Base-by-base conservation (phyloP, 2,329 filamentous ascomycete genomes). In the Ascochyta clinopodiicola region DNA sequence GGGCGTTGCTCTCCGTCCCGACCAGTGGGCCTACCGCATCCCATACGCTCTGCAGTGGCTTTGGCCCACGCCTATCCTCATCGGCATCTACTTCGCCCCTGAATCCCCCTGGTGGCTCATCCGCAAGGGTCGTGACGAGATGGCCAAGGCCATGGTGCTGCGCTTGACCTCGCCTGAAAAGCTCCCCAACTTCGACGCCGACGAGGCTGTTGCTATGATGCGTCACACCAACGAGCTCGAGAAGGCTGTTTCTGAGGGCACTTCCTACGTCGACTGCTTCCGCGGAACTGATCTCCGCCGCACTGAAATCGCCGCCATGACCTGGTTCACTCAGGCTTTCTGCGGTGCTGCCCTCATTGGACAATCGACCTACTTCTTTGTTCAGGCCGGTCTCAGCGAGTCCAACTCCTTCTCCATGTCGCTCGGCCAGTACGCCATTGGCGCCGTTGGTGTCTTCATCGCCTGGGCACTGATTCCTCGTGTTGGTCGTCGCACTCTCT, bases 181-280 rank as follows among this genome's bases (percentile, higher is more conserved):
- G 56, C 62, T 70, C 29, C 60, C 64, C 5, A 83, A 88, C 32
- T 73, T 72, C 66, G 70, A 74, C 43, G 64, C 67, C 46, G 67
- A 75, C 51, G 66, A 75, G 36, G 95, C 90, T 0, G 82, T 96
- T 57, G 87, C 90, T 65, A 95, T 96, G 91, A 96, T 96, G 89
- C 86, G 91, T 4, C 90, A 95, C 70, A 96, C 92, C 4, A 92
- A 90, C 6, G 88, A 89, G 1, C 79, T 96, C 13, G 92, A 96
- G 73, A 84, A 90, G 69, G 80, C 85, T 73, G 87, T 91, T 8
- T 68, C 67, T 35, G 79, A 79, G 12, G 91, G 91, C 34, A 85
- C 89, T 8, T 87, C 83, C 34, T 96, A 95, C 75, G 75, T 84
- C 64, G 92, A 96, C 74, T 96, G 92, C 79, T 96, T 96, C 83